Evolutionary conservation across 805 yeast species (phyloP).

Genomic region (Myxozyma lipomycoides): DNA sequence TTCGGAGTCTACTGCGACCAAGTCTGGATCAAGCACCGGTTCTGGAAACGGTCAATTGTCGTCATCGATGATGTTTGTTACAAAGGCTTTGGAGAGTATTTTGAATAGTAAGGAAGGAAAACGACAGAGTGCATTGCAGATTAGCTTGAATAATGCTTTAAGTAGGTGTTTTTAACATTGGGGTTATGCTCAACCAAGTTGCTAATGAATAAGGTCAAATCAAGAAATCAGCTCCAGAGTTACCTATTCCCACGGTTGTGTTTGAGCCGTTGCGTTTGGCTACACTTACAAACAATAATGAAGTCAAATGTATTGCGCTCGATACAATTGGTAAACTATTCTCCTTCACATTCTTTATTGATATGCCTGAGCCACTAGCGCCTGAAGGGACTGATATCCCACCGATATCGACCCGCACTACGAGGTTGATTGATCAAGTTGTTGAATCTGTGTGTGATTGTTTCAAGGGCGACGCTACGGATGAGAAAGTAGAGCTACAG

Average conservation of each 20-base stretch:
- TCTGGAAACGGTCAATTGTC: no score
- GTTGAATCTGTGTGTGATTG: constrained; percentile 79
- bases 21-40: no score
- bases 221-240: constrained; percentile 31
- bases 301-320: constrained; percentile 66
- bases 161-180: constrained; percentile 30
- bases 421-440: constrained; percentile 40
- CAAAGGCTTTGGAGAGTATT: constrained; percentile 56
- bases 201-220: constrained; percentile 33
- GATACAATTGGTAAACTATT: constrained; percentile 85
- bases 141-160: constrained; percentile 38
- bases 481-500: constrained; percentile 83
- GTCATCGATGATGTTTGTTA: constrained; percentile 46
- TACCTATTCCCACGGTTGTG: constrained; percentile 50
- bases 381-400: constrained; percentile 14
- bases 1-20: no score
- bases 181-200: background rate
- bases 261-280: constrained; percentile 75
- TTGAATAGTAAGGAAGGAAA: constrained; percentile 58
- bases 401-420: constrained; percentile 25
- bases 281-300: constrained; percentile 55
- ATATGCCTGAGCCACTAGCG: constrained; percentile 6
- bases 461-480: constrained; percentile 90
- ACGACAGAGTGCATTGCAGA: constrained; percentile 42
- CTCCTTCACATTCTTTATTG: constrained; percentile 71